Conservation (phyloP, 129 eudicot genomes). For the Heracleum sosnowskyi region DNA sequence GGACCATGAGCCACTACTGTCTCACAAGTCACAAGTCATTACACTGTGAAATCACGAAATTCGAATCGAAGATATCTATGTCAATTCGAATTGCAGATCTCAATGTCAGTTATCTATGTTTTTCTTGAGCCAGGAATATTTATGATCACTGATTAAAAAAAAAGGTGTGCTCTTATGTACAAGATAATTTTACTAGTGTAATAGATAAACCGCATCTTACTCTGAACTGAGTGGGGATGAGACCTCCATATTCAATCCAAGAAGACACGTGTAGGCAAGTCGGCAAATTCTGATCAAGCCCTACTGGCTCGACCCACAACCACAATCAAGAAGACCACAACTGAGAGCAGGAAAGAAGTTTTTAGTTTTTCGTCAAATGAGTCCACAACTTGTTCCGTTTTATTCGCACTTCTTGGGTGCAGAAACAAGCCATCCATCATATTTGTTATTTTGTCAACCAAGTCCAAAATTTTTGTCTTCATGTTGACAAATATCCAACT, state of each 20-base stretch:
- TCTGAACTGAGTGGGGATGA: not conserved
- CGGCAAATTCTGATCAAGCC: constrained; percentile 42
- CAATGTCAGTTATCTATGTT: too few species aligned
- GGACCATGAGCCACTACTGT: not conserved
- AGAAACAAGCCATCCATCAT: constrained; percentile 33
- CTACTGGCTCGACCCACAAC: constrained; percentile 44
- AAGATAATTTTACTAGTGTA: not conserved
- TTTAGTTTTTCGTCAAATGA: constrained; percentile 40
- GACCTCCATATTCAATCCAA: not conserved
- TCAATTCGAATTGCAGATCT: not conserved
- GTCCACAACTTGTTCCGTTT: constrained; percentile 6
- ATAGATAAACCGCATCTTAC: not conserved
- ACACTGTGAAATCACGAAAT: not conserved
- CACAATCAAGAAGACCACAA: constrained; percentile 55
- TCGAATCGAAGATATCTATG: too few species aligned
- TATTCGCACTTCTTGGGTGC: constrained; percentile 19
- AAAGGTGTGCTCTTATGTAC: not conserved
- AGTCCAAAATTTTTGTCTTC: constrained; percentile 48
- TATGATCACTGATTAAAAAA: not conserved
- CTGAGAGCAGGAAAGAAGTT: constrained; percentile 42
- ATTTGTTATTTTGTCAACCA: constrained; percentile 49
- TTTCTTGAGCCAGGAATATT: not conserved
- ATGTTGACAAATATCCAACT: constrained; percentile 43
- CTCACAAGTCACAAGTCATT: not conserved
- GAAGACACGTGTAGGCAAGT: constrained; percentile 11